These are phyloP conservation scores for Podaxis sp. DNA, from an alignment of 768 basidiomycete species.

Conservation along the genomic window DNA sequence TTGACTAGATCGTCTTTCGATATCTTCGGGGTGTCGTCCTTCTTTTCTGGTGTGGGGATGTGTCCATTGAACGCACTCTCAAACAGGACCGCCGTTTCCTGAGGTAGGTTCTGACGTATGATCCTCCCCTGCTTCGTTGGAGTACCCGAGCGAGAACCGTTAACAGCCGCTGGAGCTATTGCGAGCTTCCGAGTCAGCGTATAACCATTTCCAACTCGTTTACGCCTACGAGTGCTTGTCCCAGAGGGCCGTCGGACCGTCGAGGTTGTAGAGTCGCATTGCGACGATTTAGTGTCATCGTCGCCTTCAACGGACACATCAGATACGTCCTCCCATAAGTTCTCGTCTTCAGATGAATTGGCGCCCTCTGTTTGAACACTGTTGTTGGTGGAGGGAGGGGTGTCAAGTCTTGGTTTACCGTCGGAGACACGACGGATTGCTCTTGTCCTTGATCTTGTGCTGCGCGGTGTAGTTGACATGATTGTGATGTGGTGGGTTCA, in stretches of 20 bases:
- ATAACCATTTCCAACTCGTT: not conserved
- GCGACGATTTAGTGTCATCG: not conserved
- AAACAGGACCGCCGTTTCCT: not conserved
- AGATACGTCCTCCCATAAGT: constrained; percentile 5
- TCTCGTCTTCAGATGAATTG: not conserved
- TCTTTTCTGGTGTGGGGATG: not conserved
- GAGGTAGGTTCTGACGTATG: not conserved
- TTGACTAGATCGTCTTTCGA: constrained; percentile 22
- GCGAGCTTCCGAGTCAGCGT: not conserved
- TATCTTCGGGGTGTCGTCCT: constrained; percentile 10
- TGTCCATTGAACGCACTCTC: not conserved
- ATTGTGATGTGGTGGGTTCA: not conserved
- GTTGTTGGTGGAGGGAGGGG: constrained; percentile 9
- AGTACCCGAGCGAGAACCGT: not conserved
- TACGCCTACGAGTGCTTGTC: not conserved
- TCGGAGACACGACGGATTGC: not conserved
- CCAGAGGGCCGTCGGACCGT: not conserved
- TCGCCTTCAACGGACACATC: not conserved
- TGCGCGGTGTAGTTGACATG: constrained; percentile 3
- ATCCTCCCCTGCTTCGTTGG: not conserved
- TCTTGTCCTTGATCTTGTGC: constrained; percentile 13
- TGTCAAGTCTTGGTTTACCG: not conserved
- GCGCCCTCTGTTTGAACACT: constrained; percentile 30
- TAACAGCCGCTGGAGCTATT: not conserved
- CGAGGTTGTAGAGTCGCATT: not conserved